phyloP scores from a whole-genome alignment of 1,284 basidiomycete genomes.

The Marasmius oreades region DNA sequence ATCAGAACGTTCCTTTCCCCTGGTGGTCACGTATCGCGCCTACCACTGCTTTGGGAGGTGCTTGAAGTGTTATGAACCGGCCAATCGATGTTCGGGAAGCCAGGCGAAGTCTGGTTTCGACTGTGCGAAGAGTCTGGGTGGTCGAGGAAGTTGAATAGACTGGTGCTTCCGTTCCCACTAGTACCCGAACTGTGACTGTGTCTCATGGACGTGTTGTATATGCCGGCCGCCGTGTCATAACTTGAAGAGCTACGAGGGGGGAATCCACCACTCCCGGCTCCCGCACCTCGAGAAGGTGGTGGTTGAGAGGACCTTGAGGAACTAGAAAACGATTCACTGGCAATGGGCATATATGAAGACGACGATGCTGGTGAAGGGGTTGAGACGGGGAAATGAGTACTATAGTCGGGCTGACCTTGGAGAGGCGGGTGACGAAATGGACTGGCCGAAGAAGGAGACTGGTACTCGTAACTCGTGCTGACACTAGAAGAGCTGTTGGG shows the following conservation, averaged over 20 bases:
- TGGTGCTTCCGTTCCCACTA: neutral
- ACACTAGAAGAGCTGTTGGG: neutral
- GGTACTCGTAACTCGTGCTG: neutral
- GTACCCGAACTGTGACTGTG: conserved; percentile 1
- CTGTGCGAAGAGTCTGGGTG: conserved; percentile 2
- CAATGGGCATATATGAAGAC: neutral
- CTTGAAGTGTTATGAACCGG: conserved; percentile 3
- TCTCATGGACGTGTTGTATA: conserved; percentile 8
- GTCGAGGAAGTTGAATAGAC: conserved; percentile 12
- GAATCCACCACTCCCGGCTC: neutral
- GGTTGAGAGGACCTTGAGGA: neutral
- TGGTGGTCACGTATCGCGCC: neutral
- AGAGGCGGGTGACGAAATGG: neutral
- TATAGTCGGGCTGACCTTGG: neutral
- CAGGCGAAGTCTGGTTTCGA: neutral
- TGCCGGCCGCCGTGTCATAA: conserved; percentile 9
- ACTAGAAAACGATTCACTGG: neutral
- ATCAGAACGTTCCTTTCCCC: neutral
- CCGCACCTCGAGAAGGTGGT: neutral
- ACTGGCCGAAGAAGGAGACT: neutral
- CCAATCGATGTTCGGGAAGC: conserved; percentile 7
- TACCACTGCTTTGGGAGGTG: neutral
- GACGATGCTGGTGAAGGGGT: neutral
- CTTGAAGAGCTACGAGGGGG: neutral
- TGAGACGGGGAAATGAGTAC: neutral